These are phyloP conservation scores for Cryptosporidium muris DNA, from an alignment of 169 alveolate genomes.

Conservation along the genomic window DNA sequence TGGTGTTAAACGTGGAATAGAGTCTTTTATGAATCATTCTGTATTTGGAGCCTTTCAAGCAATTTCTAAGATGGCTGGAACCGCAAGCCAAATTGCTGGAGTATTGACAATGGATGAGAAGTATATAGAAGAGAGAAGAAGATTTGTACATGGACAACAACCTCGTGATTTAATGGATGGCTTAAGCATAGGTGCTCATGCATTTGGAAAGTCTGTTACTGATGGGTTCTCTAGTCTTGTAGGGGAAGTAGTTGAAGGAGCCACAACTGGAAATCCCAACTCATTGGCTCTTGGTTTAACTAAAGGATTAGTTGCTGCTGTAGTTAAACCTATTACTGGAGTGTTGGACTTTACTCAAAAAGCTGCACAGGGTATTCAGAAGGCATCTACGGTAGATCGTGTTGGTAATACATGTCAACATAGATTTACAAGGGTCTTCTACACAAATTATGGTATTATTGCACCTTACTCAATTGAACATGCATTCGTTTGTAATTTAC, in stretches of 20 bases:
- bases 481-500: constrained; percentile 29
- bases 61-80: constrained; percentile 78
- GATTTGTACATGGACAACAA: constrained; percentile 74
- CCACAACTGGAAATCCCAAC: constrained; percentile 65
- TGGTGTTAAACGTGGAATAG: constrained; percentile 77
- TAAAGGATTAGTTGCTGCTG: constrained; percentile 77
- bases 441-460: constrained; percentile 13
- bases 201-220: constrained; percentile 78
- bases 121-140: constrained; percentile 74
- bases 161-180: constrained; percentile 79
- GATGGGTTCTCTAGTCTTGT: constrained; percentile 79
- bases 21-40: constrained; percentile 75
- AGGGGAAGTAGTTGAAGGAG: constrained; percentile 65
- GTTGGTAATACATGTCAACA: constrained; percentile 43
- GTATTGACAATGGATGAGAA: constrained; percentile 78
- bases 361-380: constrained; percentile 78
- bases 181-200: constrained; percentile 77
- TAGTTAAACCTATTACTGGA: constrained; percentile 79
- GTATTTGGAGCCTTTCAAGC: constrained; percentile 80
- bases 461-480: constrained; percentile 45
- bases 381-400: constrained; percentile 65
- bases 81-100: constrained; percentile 78
- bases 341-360: constrained; percentile 79
- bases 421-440: constrained; percentile 40
- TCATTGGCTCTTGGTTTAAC: constrained; percentile 76